Evolutionary conservation across 2,329 filamentous ascomycete genomes (phyloP), one percentile per base, ranked within the genome.

Genomic region (Paecilomyces fulvus): DNA sequence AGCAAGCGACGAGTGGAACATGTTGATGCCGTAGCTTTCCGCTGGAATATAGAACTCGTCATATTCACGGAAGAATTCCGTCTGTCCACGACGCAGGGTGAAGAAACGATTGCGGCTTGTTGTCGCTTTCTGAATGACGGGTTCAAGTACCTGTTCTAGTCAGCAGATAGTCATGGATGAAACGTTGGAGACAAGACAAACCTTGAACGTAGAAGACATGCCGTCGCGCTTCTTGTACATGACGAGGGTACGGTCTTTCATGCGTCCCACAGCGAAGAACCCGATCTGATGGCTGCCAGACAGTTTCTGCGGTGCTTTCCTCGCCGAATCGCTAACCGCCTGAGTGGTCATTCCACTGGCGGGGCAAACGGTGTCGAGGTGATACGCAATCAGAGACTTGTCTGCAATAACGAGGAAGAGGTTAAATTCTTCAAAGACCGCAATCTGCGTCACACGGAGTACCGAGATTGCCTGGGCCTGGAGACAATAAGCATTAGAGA

Each of bases 31-130:
- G 72, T 88, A 96, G 72, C 91, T 96, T 70, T 99, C 95, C 2
- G 89, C 87, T 0, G 94, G 94, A 64, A 99, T 92, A 75, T 97
- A 99, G 74, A 99, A 99, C 64, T 97, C 94, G 75, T 99, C 94
- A 70, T 92, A 99, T 69, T 99, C 94, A 60, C 94, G 88, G 84
- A 97, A 99, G 65, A 92, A 92, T 65, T 99, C 94, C 0, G 92
- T 96, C 58, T 83, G 85, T 20, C 90, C 90, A 30, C 81, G 80
- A 9, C 82, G 82, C 17, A 85, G 78, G 6, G 67, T 65, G 68
- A 83, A 85, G 61, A 87, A 78, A 8, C 90, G 85, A 3, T 85
- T 83, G 65, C 87, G 89, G 77, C 89, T 92, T 67, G 95, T 89
- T 0, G 89, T 86, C 0, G 91, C 88, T 69, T 96, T 96, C 63